Evolutionary conservation across 768 basidiomycete genomes (phyloP).

Genomic region (Leccinum olivaceopallidum): DNA sequence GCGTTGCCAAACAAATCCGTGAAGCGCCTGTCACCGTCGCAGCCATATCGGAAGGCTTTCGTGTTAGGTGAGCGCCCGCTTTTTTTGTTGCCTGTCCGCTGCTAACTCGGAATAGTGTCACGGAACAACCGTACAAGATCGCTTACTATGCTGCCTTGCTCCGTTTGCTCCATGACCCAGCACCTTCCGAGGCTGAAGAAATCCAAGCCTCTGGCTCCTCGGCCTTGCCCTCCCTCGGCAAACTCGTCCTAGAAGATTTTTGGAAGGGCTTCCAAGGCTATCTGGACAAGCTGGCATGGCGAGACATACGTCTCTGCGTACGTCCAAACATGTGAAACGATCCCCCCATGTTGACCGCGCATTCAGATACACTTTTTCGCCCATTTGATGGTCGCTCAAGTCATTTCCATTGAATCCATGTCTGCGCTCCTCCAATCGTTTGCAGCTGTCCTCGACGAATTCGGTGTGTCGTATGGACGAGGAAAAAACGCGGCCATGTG

Average conservation of each 20-base stretch:
- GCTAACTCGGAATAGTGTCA: constrained; percentile 52
- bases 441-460: constrained; percentile 84
- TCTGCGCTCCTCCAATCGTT: constrained; percentile 81
- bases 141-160: constrained; percentile 86
- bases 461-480: constrained; percentile 83
- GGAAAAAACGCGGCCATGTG: constrained; percentile 80
- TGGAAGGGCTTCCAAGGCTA: constrained; percentile 89
- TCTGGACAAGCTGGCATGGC: constrained; percentile 88
- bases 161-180: constrained; percentile 58
- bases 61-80: constrained; percentile 52
- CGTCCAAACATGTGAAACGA: constrained; percentile 29
- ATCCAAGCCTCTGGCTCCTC: constrained; percentile 31
- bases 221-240: constrained; percentile 50
- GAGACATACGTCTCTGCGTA: constrained; percentile 86
- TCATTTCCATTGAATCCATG: constrained; percentile 80
- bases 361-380: constrained; percentile 90
- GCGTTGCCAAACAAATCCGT: constrained; percentile 63
- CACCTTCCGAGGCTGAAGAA: constrained; percentile 35
- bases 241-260: constrained; percentile 81
- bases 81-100: background rate
- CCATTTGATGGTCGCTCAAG: constrained; percentile 72
- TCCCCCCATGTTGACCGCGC: constrained; percentile 7
- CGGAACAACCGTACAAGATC: constrained; percentile 93
- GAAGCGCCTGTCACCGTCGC: constrained; percentile 61
- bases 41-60: constrained; percentile 70